These are phyloP conservation scores for Sugiyamaella valdiviana DNA, from an alignment of 805 yeast species.

Conservation along the genomic window DNA sequence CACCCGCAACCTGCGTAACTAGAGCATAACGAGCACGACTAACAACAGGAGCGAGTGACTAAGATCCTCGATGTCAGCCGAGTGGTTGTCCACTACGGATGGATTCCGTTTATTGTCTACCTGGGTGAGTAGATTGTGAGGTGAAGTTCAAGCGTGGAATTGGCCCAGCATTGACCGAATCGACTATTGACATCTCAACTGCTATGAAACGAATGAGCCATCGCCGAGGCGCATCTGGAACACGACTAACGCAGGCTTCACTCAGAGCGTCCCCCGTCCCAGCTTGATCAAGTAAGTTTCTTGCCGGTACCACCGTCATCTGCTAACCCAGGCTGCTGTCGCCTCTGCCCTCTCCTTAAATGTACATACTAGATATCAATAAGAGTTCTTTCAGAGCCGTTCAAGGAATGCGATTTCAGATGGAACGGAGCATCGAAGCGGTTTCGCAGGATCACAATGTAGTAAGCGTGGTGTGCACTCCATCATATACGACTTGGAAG, in stretches of 20 bases:
- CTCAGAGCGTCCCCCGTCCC: slow-evolving; percentile 77
- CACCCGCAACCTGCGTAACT: neutral
- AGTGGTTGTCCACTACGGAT: slow-evolving; percentile 89
- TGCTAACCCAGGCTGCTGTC: slow-evolving; percentile 47
- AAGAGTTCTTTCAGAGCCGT: no score
- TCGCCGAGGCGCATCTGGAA: no score
- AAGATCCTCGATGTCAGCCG: slow-evolving; percentile 77
- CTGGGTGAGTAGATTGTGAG: slow-evolving; percentile 40
- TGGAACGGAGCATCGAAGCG: no score
- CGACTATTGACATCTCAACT: no score
- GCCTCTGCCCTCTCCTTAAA: slow-evolving; percentile 70
- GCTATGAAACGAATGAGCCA: no score
- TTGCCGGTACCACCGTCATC: neutral
- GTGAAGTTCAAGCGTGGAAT: neutral
- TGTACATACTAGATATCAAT: neutral
- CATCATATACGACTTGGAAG: no score
- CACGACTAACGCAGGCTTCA: slow-evolving; percentile 49
- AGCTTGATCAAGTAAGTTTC: slow-evolving; percentile 50
- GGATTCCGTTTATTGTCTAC: slow-evolving; percentile 92
- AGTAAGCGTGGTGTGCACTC: no score
- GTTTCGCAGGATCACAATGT: no score
- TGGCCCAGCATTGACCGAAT: slow-evolving; percentile 31
- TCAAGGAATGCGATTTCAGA: no score
- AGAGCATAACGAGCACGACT: slow-evolving; percentile 22
- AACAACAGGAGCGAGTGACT: slow-evolving; percentile 69